Conservation (phyloP, 352 stramenopile genomes). For the Phytophthora hybrid region DNA sequence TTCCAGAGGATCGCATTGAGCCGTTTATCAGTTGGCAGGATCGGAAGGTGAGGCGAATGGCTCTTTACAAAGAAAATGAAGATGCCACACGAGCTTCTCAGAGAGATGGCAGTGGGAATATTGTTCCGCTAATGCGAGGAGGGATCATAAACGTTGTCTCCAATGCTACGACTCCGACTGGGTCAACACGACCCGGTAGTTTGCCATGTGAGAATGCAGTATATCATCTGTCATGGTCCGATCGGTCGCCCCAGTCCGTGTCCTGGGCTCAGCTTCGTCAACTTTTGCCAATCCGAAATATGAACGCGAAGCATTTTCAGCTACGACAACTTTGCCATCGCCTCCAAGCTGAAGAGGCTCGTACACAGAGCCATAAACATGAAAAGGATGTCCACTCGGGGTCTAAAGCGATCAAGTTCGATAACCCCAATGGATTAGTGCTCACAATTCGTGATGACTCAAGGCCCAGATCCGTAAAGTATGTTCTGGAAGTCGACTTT, state of each 20-base stretch:
- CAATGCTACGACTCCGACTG: background rate
- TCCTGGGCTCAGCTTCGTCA: conserved; percentile 63
- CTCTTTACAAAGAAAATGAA: too few relatives aligned
- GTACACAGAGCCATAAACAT: background rate
- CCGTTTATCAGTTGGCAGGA: too few relatives aligned
- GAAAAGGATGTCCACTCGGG: background rate
- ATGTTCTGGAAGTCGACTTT: too few relatives aligned
- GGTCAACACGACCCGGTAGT: background rate
- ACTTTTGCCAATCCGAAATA: conserved; percentile 63
- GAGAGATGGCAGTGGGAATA: background rate
- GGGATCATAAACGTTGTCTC: conserved; percentile 24
- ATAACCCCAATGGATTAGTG: too few relatives aligned
- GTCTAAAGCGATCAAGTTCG: too few relatives aligned
- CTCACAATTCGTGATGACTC: too few relatives aligned
- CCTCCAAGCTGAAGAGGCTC: conserved; percentile 14
- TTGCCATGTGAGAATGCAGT: conserved; percentile 45
- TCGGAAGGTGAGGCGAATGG: too few relatives aligned
- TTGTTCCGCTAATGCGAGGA: conserved; percentile 28
- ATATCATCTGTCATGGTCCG: conserved; percentile 70
- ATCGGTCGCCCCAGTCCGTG: conserved; percentile 54
- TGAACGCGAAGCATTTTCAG: conserved; percentile 81
- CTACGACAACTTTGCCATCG: conserved; percentile 39
- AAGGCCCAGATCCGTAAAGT: too few relatives aligned
- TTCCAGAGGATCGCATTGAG: too few relatives aligned
- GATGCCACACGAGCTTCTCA: too few relatives aligned